Evolutionary conservation across 768 basidiomycete genomes (phyloP), one percentile per base, ranked within the genome.

Genomic region (Serendipita indica): DNA sequence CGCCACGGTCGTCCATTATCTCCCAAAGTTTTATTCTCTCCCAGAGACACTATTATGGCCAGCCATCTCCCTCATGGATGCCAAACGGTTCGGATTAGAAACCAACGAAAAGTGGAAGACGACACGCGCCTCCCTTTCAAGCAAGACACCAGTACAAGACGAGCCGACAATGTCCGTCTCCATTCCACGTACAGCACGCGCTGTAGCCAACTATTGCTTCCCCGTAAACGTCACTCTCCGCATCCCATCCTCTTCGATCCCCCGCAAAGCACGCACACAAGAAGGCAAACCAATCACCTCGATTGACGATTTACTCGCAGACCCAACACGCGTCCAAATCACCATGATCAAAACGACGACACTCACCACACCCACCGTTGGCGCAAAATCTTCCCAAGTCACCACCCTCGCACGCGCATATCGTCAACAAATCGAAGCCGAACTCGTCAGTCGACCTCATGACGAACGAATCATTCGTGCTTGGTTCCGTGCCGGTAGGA

Each of bases 11-110:
- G 30, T 54, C 30, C 49, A 54, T 28, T 54, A 54, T 27, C 49
- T 54, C 7, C 49, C 49, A 16, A 54, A 54, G n/a, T 54, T 54
- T n/a, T 54, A 54, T 54, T 28, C 30, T n/a, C 49, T n/a, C 7
- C 49, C 49, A 16, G 49, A 54, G 22, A 28, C 49, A 27, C 22
- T 54, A 1, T n/a, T 54, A 16, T 54, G 49, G 49, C 49, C 49
- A 1, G 49, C 49, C 16, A 54, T 54, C 2, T 54, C 49, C 4
- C 49, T 54, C 16, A 54, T 54, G 49, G 49, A 54, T 28, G 49
- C 49, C 49, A 54, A 54, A n/a, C 49, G 49, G 22, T 54, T 54
- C 49, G 49, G 49, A 3, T 27, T 54, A 4, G 22, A 54, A 27
- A 5, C 22, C 10, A 32, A 54, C 22, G 41, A 43, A 7, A 54